Evolutionary conservation across 2,329 filamentous ascomycete genomes (phyloP).

Genomic region (Rhinocladiella mackenziei): DNA sequence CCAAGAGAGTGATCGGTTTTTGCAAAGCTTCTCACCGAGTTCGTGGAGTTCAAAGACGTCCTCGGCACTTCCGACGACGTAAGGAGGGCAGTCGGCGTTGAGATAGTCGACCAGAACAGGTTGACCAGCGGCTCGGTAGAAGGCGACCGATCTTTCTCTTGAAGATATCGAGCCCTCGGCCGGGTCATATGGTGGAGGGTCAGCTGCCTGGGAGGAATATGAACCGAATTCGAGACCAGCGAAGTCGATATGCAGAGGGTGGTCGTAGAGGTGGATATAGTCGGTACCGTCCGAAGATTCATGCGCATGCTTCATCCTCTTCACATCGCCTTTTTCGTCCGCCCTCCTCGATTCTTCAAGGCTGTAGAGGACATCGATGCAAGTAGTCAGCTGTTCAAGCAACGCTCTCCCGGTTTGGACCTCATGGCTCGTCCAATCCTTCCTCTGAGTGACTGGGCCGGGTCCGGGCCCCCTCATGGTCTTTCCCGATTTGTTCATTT

Average conservation of each 20-base stretch:
- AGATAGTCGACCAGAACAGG: conserved; percentile 28
- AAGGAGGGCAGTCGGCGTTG: conserved; percentile 20
- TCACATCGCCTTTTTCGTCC: conserved; percentile 22
- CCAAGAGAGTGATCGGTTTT: conserved; percentile 24
- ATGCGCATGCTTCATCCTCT: conserved; percentile 20
- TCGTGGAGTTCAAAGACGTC: conserved; percentile 27
- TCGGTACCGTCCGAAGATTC: conserved; percentile 15
- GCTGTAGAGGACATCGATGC: conserved; percentile 63
- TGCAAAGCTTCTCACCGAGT: conserved; percentile 24
- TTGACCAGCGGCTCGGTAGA: conserved; percentile 19
- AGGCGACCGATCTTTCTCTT: conserved; percentile 24
- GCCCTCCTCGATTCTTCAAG: conserved; percentile 53
- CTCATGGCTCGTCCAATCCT: conserved; percentile 29
- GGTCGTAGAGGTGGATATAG: conserved; percentile 21
- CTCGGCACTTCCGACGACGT: conserved; percentile 24
- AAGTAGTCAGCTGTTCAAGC: conserved; percentile 57
- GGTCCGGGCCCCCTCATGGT: conserved; percentile 31
- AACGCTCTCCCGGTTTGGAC: conserved; percentile 35
- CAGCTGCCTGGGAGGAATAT: conserved; percentile 16
- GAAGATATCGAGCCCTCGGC: conserved; percentile 16
- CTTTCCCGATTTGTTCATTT: conserved; percentile 36
- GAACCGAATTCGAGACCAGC: conserved; percentile 23
- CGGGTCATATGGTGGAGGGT: conserved; percentile 29
- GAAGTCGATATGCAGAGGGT: conserved; percentile 29
- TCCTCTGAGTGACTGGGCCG: conserved; percentile 19